Conservation (phyloP, 2,329 filamentous ascomycete species). For the Diaporthe sp. region DNA sequence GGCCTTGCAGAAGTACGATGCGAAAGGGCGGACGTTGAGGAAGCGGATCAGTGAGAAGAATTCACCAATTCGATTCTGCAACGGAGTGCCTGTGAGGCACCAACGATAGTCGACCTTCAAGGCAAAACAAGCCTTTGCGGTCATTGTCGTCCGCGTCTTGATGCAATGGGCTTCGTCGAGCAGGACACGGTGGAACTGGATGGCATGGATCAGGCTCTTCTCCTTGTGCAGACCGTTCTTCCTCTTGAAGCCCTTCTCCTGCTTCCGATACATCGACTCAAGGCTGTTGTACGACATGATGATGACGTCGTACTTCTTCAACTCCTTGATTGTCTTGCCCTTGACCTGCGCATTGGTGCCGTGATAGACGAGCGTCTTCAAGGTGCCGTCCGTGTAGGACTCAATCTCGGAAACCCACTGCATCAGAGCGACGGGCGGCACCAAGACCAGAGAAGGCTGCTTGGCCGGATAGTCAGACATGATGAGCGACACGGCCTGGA, state of each 20-base stretch:
- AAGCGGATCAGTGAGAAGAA: conserved; percentile 96
- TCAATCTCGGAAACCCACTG: conserved; percentile 91
- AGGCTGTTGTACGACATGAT: conserved; percentile 97
- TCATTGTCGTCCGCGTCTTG: conserved; percentile 89
- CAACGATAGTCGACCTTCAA: conserved; percentile 90
- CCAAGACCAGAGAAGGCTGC: conserved; percentile 86
- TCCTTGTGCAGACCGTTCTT: conserved; percentile 86
- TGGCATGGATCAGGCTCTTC: conserved; percentile 82
- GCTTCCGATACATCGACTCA: conserved; percentile 92
- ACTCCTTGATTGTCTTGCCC: conserved; percentile 77
- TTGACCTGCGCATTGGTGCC: conserved; percentile 89
- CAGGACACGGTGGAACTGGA: conserved; percentile 90
- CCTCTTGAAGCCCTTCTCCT: conserved; percentile 89
- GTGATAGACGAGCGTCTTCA: conserved; percentile 93
- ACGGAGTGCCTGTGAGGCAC: conserved; percentile 94
- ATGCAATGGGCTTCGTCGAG: conserved; percentile 92
- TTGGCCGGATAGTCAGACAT: conserved; percentile 96
- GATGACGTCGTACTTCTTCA: conserved; percentile 90
- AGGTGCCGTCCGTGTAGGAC: conserved; percentile 85
- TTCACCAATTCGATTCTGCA: conserved; percentile 97
- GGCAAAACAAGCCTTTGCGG: conserved; percentile 95
- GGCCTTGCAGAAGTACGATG: conserved; percentile 92
- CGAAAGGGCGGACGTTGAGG: conserved; percentile 88
- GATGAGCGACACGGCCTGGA: conserved; percentile 96
- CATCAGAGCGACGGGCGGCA: conserved; percentile 94